phyloP scores from a whole-genome alignment of 2,329 filamentous ascomycete species.

The Amauroascus verrucosus region DNA sequence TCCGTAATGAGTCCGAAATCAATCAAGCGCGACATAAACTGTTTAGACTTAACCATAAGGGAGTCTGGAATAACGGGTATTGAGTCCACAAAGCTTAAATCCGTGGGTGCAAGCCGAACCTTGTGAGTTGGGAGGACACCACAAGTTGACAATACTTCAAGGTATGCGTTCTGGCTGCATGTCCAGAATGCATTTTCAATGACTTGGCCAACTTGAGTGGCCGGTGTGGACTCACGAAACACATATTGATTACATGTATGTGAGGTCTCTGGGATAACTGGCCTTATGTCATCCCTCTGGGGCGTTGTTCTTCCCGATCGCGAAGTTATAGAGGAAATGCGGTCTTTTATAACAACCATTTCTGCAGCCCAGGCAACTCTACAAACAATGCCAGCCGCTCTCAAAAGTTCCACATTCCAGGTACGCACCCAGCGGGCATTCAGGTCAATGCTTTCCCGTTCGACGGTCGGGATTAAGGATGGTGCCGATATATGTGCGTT shows the following conservation, averaged over 20 bases:
- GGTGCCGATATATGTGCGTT: constrained; percentile 91
- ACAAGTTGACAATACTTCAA: constrained; percentile 79
- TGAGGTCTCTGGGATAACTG: constrained; percentile 64
- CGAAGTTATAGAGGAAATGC: constrained; percentile 40
- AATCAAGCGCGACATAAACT: constrained; percentile 68
- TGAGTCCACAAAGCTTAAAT: constrained; percentile 69
- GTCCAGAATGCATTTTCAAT: constrained; percentile 97
- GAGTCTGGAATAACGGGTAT: constrained; percentile 77
- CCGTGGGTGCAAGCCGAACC: constrained; percentile 64
- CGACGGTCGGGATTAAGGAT: constrained; percentile 92
- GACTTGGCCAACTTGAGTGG: constrained; percentile 66
- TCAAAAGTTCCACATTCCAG: constrained; percentile 91
- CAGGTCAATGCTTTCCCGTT: constrained; percentile 90
- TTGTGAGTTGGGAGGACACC: constrained; percentile 76
- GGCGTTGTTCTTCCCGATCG: constrained; percentile 43
- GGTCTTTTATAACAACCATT: constrained; percentile 63
- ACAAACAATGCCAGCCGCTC: constrained; percentile 80
- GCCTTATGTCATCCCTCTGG: constrained; percentile 52
- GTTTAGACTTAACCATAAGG: constrained; percentile 54
- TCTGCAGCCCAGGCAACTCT: constrained; percentile 80
- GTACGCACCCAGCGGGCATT: constrained; percentile 90
- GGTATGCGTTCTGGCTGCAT: constrained; percentile 67
- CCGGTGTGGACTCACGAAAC: constrained; percentile 83
- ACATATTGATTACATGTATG: constrained; percentile 82
- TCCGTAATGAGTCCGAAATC: constrained; percentile 80